Conservation (phyloP, 2,329 filamentous ascomycete species). For the Neofusicoccum ribis region DNA sequence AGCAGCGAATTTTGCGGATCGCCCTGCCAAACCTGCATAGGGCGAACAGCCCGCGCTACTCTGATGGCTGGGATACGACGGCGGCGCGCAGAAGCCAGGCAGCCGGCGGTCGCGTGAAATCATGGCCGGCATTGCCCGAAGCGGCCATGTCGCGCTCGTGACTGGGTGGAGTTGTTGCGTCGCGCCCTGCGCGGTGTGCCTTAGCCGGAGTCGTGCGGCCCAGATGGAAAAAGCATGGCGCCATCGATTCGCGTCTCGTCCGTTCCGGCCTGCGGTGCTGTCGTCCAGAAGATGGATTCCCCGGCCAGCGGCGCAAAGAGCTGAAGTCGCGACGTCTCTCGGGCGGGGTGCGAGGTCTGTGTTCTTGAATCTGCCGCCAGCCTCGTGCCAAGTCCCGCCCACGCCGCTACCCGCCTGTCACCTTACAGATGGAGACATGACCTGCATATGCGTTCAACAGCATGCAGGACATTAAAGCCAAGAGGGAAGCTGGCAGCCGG, state of each 20-base stretch:
- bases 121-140: not conserved
- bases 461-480: not conserved
- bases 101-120: not conserved
- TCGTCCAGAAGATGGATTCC: not conserved
- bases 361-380: slow-evolving; percentile 1
- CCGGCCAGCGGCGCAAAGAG: not conserved
- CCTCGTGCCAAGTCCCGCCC: not conserved
- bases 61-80: not conserved
- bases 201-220: not conserved
- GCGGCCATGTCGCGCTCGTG: not conserved
- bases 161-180: not conserved
- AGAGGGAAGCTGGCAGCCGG: not conserved
- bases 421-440: slow-evolving; percentile 10
- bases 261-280: not conserved
- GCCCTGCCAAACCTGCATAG: not conserved
- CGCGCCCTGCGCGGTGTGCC: not conserved
- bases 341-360: slow-evolving; percentile 1
- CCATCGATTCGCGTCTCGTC: too few relatives aligned
- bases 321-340: not conserved
- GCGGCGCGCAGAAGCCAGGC: not conserved
- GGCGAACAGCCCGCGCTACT: not conserved
- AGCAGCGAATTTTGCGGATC: slow-evolving; percentile 11
- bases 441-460: not conserved
- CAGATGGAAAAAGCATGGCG: not conserved
- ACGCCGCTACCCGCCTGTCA: slow-evolving; percentile 7